Evolutionary conservation across 352 stramenopile genomes (phyloP).

Genomic region (Thraustochytrium sp.): DNA sequence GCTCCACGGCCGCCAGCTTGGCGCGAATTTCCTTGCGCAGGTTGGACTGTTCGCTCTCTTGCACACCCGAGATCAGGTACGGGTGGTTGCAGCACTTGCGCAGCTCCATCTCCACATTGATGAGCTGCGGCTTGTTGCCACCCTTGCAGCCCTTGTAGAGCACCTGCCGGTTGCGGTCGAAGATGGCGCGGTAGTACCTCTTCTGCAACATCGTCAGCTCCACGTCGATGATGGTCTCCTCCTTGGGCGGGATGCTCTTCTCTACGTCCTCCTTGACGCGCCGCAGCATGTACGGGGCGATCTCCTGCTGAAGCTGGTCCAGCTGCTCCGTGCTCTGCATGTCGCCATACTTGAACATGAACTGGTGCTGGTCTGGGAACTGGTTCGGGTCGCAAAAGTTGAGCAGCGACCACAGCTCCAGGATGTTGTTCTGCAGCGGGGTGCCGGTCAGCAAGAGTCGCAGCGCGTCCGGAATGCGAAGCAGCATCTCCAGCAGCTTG

Average conservation of each 20-base stretch:
- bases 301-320: constrained; percentile 80
- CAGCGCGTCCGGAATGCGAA: constrained; percentile 33
- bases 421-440: constrained; percentile 90
- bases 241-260: constrained; percentile 90
- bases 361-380: constrained; percentile 74
- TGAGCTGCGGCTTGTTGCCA: constrained; percentile 77
- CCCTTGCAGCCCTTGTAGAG: constrained; percentile 47
- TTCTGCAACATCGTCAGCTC: constrained; percentile 74
- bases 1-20: neutral
- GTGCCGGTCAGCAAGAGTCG: constrained; percentile 89
- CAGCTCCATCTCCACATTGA: constrained; percentile 99
- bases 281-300: constrained; percentile 88
- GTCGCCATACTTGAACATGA: constrained; percentile 84
- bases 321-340: constrained; percentile 85
- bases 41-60: constrained; percentile 52
- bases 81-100: constrained; percentile 99
- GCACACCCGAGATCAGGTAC: constrained; percentile 81
- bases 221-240: constrained; percentile 90
- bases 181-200: constrained; percentile 53
- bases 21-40: constrained; percentile 75
- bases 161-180: constrained; percentile 41
- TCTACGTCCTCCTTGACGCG: constrained; percentile 95
- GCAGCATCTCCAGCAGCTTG: constrained; percentile 70
- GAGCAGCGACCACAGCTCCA: constrained; percentile 93
- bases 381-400: constrained; percentile 92